Evolutionary conservation across 495 filamentous ascomycete species (phyloP), one percentile per base, ranked within the genome.

Genomic region (Penicillium fimorum): DNA sequence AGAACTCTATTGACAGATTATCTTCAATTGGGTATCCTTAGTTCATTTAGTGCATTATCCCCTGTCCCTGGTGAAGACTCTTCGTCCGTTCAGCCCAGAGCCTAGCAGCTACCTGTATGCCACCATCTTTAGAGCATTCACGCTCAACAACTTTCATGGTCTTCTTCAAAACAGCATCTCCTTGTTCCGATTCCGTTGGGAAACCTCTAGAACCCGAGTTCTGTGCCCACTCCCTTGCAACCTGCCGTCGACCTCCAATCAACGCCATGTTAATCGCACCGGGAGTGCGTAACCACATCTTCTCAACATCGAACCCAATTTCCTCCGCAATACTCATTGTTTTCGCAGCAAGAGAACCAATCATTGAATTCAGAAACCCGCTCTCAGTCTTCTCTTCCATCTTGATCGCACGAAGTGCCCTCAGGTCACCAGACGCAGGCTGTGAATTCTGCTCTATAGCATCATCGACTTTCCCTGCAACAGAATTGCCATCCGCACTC

Each of bases 201-300:
- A n/a, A 24, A 15, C 45, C 41, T 38, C 18, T 17, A 38, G 42
- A 6, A 27, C 13, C 37, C 22, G 9, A 5, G 17, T 46, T 60
- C 12, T 38, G 59, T 27, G 42, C 60, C 63, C 70, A 66, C 20
- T 56, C 46, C 25, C 60, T 43, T 9, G 57, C 56, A 4, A 60
- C 50, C 20, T 33, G 41, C 53, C 59, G 55, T 12, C 68, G 58
- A 10, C 83, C 78, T 15, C 93, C 92, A 56, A 97, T 58, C 25
- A 98, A 73, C 0, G 82, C 90, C 20, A 85, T 79, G 71, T 97
- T 97, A 57, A 95, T 77, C 40, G 93, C 96, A 68, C 90, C 94
- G 10, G 93, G 92, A 51, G 97, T 95, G 38, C 90, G 76, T 47
- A 98, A 65, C 73, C 89, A 81, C 51, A 93, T 91, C 54, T 78